Percentiles rank a stretch among this genome's conserved stretches.
Evolutionary conservation across 495 filamentous ascomycete genomes (phyloP).

Genomic region (Neurospora sp.): DNA sequence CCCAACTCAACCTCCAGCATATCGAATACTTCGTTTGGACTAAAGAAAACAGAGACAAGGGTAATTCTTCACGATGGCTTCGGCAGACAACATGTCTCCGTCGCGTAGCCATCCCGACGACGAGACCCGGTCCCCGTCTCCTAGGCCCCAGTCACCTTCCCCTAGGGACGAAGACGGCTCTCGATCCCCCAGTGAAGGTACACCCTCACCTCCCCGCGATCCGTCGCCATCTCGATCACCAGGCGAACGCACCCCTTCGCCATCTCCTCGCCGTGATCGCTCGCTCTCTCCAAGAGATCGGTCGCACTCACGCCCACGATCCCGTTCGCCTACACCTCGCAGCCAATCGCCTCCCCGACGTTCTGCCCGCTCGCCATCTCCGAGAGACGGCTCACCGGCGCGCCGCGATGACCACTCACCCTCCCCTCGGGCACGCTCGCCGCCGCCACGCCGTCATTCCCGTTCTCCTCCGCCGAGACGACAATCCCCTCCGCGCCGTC

Average conservation of each 20-base stretch:
- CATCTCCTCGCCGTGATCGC: conserved; percentile 2
- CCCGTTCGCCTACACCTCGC: neutral
- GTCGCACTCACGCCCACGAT: neutral
- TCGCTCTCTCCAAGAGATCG: conserved; percentile 1
- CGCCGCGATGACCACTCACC: conserved; percentile 1
- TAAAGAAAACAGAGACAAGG: neutral
- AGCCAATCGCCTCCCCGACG: conserved; percentile 5
- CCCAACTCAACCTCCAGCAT: neutral
- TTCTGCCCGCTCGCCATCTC: conserved; percentile 3
- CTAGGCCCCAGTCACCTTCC: neutral
- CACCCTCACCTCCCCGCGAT: neutral
- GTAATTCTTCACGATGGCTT: conserved; percentile 12
- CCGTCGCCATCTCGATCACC: neutral
- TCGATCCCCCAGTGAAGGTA: neutral
- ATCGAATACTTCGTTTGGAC: neutral
- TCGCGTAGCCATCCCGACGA: conserved; percentile 10
- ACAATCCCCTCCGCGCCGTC: conserved; percentile 15
- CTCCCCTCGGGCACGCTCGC: neutral
- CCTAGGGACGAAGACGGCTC: neutral
- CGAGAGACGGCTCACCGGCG: neutral
- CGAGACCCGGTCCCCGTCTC: conserved; percentile 2
- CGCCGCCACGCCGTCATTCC: conserved; percentile 7
- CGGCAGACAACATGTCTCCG: conserved; percentile 15
- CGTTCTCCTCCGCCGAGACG: conserved; percentile 17
- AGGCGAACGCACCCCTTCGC: conserved; percentile 1